Evolutionary conservation across 1,284 basidiomycete genomes (phyloP), one percentile per base, ranked within the genome.

Genomic region (Ceratobasidium theobromae): DNA sequence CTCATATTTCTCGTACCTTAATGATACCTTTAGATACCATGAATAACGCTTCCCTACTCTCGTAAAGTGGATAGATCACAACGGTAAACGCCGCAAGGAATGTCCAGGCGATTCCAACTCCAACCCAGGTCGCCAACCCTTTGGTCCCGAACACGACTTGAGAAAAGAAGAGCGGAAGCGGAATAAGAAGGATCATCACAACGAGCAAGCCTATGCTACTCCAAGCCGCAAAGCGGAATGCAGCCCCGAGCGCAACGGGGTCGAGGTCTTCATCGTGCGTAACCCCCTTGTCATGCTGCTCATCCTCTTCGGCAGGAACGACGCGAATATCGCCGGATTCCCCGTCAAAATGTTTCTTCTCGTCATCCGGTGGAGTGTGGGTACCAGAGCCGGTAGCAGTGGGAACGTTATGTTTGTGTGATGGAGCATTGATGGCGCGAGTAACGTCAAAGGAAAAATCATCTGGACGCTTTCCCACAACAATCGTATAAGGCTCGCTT

Each of bases 41-140:
- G 3, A 32, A 51, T 30, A 95, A 73, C 1, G 88, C 89, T 3
- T 73, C 77, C 49, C 91, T 79, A 68, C 89, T 92, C 79, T 97
- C 94, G 77, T 81, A 94, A 2, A 94, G 76, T 18, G 93, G 93
- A 73, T 90, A 90, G n/a, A 95, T 52, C 11, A 94, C 89, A 27
- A 94, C 89, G 16, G 84, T 80, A 69, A 87, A 81, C 16, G 87
- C 82, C 6, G 88, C 90, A 68, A 82, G 80, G 74, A 95, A 91
- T 9, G 90, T 82, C 92, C 93, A 95, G 40, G 88, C 78, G 70
- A 96, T 88, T 1, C 90, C 89, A 64, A 95, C 80, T 74, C 73
- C 80, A 70, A 84, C 86, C 89, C 89, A 92, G 0, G 83, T 88
- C 0, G 86, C 84, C 70, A 93, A 82, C 0, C 91, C 91, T 4